A percentile compares a stretch with the other conserved stretches of the same genome.
Evolutionary conservation across 345 rosid species (phyloP).

Genomic region (Eucalyptus grandis): DNA sequence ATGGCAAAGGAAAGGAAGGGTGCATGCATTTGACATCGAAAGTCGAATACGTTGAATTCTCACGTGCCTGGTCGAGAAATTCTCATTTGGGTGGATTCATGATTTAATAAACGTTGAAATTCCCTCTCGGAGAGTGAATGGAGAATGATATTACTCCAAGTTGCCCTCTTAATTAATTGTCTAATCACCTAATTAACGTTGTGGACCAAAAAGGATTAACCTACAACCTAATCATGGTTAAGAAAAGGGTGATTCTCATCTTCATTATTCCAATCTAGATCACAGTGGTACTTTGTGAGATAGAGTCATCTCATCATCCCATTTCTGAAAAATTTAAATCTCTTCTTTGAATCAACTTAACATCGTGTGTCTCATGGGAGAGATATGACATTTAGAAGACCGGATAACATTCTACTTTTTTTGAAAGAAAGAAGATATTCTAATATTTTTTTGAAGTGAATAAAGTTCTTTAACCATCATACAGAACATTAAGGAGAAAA

Average conservation of each 20-base stretch:
- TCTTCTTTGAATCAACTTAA: neutral
- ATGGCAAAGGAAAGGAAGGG: neutral
- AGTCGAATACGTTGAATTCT: neutral
- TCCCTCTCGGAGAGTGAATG: neutral
- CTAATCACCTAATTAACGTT: neutral
- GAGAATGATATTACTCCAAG: neutral
- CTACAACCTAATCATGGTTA: neutral
- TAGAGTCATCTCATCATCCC: neutral
- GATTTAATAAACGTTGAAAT: neutral
- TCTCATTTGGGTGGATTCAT: neutral
- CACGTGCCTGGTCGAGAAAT: neutral
- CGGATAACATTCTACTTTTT: neutral
- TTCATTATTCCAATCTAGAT: neutral
- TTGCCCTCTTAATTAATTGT: neutral
- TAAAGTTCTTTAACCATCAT: neutral
- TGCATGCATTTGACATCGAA: neutral
- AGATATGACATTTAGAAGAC: neutral
- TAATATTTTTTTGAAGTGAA: neutral
- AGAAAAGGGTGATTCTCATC: neutral
- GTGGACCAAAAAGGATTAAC: neutral
- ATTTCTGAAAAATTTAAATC: neutral
- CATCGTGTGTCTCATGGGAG: fast-evolving
- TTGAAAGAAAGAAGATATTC: neutral
- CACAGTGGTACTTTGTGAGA: neutral
- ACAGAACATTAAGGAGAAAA: neutral